phyloP scores from a whole-genome alignment of 2,329 filamentous ascomycete species.

The Cyanodermella asteris region DNA sequence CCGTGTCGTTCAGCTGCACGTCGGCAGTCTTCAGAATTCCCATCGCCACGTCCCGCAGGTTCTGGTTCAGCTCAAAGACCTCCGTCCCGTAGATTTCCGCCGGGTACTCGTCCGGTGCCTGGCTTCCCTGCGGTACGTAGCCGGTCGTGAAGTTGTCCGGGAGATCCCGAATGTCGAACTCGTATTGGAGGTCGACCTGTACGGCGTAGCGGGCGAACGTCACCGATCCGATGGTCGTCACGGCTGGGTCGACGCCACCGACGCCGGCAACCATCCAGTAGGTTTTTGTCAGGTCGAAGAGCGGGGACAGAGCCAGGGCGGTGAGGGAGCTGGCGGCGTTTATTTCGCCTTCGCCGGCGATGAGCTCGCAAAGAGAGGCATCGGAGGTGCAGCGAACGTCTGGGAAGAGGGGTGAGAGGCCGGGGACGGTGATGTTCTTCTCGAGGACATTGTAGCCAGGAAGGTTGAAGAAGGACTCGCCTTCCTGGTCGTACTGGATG shows the following conservation, averaged over 20 bases:
- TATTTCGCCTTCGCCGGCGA: constrained; percentile 43
- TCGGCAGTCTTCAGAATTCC: constrained; percentile 25
- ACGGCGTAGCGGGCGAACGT: constrained; percentile 48
- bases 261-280: constrained; percentile 57
- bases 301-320: constrained; percentile 35
- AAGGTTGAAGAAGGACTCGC: constrained; percentile 37
- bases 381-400: constrained; percentile 40
- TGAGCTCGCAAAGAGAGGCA: constrained; percentile 43
- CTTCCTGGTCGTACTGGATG: constrained; percentile 45
- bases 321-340: constrained; percentile 48
- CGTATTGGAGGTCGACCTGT: constrained; percentile 55
- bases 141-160: constrained; percentile 42
- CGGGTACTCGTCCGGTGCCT: constrained; percentile 34
- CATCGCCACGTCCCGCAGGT: constrained; percentile 32
- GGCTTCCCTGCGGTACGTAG: constrained; percentile 43
- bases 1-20: constrained; percentile 29
- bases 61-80: constrained; percentile 43
- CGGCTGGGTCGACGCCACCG: constrained; percentile 48
- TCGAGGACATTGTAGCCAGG: constrained; percentile 33
- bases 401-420: constrained; percentile 44
- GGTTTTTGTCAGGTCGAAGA: constrained; percentile 42
- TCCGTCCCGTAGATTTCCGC: constrained; percentile 42
- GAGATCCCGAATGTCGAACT: constrained; percentile 49
- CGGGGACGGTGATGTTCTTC: constrained; percentile 35
- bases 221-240: constrained; percentile 42